A percentile compares a stretch with the other conserved stretches of the same genome.
These are phyloP conservation scores for Fraxinus angustifolia DNA, from an alignment of 305 asterid species.

Conservation along the genomic window DNA sequence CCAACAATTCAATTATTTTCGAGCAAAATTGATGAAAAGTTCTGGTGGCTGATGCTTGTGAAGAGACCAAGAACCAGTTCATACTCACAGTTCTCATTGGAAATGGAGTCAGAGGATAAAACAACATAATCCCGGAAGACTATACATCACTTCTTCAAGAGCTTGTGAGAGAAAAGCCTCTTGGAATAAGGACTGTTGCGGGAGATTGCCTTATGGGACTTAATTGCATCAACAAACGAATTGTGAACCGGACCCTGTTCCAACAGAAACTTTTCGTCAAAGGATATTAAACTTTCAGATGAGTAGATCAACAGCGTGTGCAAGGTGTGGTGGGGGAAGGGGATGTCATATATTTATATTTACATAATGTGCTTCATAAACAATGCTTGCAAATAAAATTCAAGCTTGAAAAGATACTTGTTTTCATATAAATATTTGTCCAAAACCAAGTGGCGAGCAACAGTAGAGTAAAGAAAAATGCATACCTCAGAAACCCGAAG, in stretches of 20 bases:
- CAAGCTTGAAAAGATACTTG: not conserved
- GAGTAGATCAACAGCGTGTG: not conserved
- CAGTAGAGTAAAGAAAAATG: not conserved
- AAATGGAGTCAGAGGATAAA: slow-evolving; percentile 13
- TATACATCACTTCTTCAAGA: slow-evolving; percentile 58
- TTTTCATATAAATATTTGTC: not conserved
- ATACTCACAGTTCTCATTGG: not conserved
- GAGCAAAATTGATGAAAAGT: slow-evolving; percentile 38
- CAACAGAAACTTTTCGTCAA: slow-evolving; percentile 9
- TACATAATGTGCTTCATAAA: not conserved
- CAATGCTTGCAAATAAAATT: not conserved
- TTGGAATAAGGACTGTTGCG: slow-evolving; percentile 76
- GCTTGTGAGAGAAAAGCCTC: slow-evolving; percentile 73
- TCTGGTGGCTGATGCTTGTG: slow-evolving; percentile 18
- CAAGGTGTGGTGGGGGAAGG: not conserved
- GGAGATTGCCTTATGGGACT: slow-evolving; percentile 55
- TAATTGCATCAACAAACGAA: slow-evolving; percentile 51
- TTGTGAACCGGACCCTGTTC: slow-evolving; percentile 56
- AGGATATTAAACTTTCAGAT: not conserved
- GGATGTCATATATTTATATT: not conserved
- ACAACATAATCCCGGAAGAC: slow-evolving; percentile 33
- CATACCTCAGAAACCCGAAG: slow-evolving; percentile 71
- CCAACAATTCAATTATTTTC: slow-evolving; percentile 13
- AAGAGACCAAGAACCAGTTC: slow-evolving; percentile 5
- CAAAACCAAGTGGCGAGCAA: slow-evolving; percentile 6